phyloP scores from a whole-genome alignment of 2,329 filamentous ascomycete genomes.

The Neopestalotiopsis clavispora region DNA sequence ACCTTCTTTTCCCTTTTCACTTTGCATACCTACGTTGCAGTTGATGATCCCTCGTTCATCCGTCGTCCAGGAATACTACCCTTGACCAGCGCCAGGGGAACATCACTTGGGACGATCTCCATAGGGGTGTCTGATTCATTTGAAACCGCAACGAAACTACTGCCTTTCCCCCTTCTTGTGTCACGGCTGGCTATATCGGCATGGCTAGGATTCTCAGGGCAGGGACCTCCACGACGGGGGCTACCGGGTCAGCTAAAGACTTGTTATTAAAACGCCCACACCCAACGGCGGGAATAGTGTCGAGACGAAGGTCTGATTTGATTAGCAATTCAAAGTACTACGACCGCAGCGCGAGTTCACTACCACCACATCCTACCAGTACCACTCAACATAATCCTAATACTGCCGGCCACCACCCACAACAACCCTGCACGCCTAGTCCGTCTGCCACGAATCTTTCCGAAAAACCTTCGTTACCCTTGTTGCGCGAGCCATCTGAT shows the following conservation, averaged over 20 bases:
- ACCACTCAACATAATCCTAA: conserved; percentile 16
- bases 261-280: conserved; percentile 16
- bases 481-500: background rate
- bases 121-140: conserved; percentile 12
- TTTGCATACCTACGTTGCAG: background rate
- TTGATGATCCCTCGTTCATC: background rate
- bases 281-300: conserved; percentile 10
- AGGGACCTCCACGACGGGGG: conserved; percentile 15
- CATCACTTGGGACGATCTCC: conserved; percentile 7
- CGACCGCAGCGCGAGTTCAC: conserved; percentile 19
- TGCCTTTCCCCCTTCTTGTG: conserved; percentile 8
- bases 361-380: background rate
- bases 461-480: conserved; percentile 15
- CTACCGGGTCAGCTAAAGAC: conserved; percentile 4
- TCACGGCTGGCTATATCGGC: conserved; percentile 10
- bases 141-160: conserved; percentile 17
- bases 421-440: conserved; percentile 13
- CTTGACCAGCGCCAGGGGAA: background rate
- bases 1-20: conserved; percentile 2
- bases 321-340: conserved; percentile 15
- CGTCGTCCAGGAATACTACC: background rate
- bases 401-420: conserved; percentile 6
- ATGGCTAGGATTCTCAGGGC: conserved; percentile 17
- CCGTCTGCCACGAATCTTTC: conserved; percentile 5
- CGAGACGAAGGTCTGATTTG: conserved; percentile 1